Percentiles rank a stretch among this genome's conserved stretches.
phyloP scores from a whole-genome alignment of 768 basidiomycete species.

The Psilocybe azurescens region DNA sequence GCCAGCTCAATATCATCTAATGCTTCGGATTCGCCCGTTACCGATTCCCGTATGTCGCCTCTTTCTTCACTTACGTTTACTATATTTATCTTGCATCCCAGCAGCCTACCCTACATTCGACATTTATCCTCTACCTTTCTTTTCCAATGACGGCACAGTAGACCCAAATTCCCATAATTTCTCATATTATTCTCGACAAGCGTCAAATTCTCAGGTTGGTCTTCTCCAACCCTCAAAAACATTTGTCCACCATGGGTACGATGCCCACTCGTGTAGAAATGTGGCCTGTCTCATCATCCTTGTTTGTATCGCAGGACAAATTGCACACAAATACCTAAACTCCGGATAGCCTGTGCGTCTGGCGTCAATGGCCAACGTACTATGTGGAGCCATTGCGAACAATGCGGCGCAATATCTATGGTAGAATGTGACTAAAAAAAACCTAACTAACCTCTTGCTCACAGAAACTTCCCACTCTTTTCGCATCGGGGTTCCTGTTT shows the following conservation, averaged over 20 bases:
- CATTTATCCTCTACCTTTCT: slow-evolving; percentile 60
- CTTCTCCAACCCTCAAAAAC: slow-evolving; percentile 68
- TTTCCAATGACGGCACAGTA: slow-evolving; percentile 51
- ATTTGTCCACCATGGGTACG: slow-evolving; percentile 78
- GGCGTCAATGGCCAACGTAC: slow-evolving; percentile 72
- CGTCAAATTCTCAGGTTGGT: slow-evolving; percentile 54
- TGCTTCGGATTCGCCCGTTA: slow-evolving; percentile 50
- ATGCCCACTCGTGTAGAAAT: slow-evolving; percentile 11
- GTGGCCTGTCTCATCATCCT: slow-evolving; percentile 12
- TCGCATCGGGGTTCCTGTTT: slow-evolving; percentile 17
- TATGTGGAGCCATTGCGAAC: slow-evolving; percentile 90
- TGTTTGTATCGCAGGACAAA: slow-evolving; percentile 47
- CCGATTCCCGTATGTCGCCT: slow-evolving; percentile 52
- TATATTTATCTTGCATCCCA: slow-evolving; percentile 20
- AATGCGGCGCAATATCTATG: slow-evolving; percentile 90
- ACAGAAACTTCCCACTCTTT: slow-evolving; percentile 10
- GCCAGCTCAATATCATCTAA: slow-evolving; percentile 63
- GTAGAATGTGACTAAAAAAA: slow-evolving; percentile 69
- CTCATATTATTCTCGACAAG: slow-evolving; percentile 46
- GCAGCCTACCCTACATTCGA: slow-evolving; percentile 68
- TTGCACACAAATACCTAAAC: slow-evolving; percentile 83
- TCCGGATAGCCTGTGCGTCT: slow-evolving; percentile 78
- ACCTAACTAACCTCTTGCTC: slow-evolving; percentile 22
- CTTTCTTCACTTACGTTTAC: neutral
- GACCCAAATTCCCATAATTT: slow-evolving; percentile 52